Conservation (phyloP, 192 early-diverging fungal genomes). For the Coemansia sp. region DNA sequence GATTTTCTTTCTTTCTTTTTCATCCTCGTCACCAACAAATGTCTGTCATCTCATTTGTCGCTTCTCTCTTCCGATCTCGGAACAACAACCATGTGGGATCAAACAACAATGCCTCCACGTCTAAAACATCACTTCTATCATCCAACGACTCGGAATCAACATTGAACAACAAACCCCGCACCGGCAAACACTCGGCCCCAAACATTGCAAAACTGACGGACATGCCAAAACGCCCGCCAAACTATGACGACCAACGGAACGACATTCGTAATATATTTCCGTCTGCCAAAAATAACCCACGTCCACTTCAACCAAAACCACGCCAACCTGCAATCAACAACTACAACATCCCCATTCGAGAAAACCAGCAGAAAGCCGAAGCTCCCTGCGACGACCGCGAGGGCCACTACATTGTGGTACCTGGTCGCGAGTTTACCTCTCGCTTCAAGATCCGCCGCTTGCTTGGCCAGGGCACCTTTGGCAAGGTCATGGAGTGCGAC, state of each 20-base stretch:
- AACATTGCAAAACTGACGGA: not conserved
- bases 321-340: not conserved
- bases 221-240: not conserved
- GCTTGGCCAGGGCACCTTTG: constrained; percentile 97
- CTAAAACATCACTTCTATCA: constrained; percentile 24
- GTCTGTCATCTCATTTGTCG: constrained; percentile 54
- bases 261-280: constrained; percentile 39
- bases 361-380: constrained; percentile 51
- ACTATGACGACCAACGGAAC: constrained; percentile 31
- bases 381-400: constrained; percentile 82
- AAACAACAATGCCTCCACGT: constrained; percentile 12
- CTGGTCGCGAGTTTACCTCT: constrained; percentile 68
- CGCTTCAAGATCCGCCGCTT: constrained; percentile 84
- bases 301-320: constrained; percentile 31
- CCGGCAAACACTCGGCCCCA: not conserved
- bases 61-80: constrained; percentile 52
- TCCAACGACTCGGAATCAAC: constrained; percentile 13
- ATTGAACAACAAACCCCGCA: constrained; percentile 23
- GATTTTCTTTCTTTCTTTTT: not conserved
- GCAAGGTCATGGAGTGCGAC: constrained; percentile 90
- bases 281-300: constrained; percentile 33
- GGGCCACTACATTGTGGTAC: constrained; percentile 86
- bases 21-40: constrained; percentile 15
- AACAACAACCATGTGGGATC: constrained; percentile 28
- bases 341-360: constrained; percentile 10